A percentile compares a stretch with the other conserved stretches of the same genome.
phyloP scores from a whole-genome alignment of 345 rosid genomes.

The Corymbia maculata region DNA sequence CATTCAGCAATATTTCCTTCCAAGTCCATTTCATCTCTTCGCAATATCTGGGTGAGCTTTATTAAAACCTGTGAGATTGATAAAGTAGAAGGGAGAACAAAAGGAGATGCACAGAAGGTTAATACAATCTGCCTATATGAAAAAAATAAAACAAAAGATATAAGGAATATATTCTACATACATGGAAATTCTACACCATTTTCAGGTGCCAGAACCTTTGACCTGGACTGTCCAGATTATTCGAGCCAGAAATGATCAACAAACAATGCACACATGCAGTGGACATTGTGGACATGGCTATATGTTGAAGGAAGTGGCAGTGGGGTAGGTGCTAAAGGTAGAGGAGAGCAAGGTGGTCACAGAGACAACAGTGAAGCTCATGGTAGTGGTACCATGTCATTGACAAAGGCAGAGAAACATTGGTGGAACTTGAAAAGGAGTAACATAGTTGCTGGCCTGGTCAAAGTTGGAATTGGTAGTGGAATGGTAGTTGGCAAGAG shows the following conservation, averaged over 20 bases:
- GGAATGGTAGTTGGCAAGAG: neutral
- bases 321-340: neutral
- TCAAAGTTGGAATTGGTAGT: neutral
- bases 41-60: neutral
- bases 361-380: neutral
- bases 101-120: neutral
- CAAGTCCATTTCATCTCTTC: neutral
- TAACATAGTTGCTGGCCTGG: neutral
- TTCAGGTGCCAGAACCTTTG: neutral
- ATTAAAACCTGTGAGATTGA: neutral
- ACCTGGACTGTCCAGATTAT: neutral
- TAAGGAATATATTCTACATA: neutral
- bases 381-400: neutral
- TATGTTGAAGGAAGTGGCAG: neutral
- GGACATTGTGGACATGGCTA: neutral
- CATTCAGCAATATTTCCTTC: neutral
- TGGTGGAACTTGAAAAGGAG: neutral
- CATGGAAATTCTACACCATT: neutral
- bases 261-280: neutral
- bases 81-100: neutral
- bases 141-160: neutral
- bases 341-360: neutral
- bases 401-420: neutral
- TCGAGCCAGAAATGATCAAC: neutral
- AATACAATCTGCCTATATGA: neutral